Base-by-base conservation (phyloP, 2,329 filamentous ascomycete species). In the Raffaelea arxii region DNA sequence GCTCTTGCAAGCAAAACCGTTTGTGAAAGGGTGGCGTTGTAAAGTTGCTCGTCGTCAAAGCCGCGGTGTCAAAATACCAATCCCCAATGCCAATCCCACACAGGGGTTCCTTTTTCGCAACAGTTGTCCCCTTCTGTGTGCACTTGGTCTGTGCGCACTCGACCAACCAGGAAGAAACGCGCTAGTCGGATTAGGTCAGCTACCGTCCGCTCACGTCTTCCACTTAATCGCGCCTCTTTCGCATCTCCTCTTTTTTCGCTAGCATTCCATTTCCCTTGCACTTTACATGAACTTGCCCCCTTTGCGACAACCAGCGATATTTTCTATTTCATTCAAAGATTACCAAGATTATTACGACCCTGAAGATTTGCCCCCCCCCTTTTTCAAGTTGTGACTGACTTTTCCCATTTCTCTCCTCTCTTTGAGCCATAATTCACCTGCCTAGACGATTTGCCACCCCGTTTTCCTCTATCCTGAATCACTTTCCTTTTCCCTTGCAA, bases 41-140 rank as follows among this genome's bases (percentile, higher is more conserved):
- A n/a, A n/a, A n/a, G n/a, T n/a, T n/a, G 43, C 27, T 25, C 23
- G 30, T 47, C 40, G 44, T 48, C 46, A 23, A 48, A 44, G 18
- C 12, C 4, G 6, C 37, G 38, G 37, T 41, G 38, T 32, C 47
- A 50, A 47, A 43, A 41, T 42, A 46, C 46, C 43, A 48, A 50
- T 50, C 42, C 45, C 38, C 51, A n/a, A n/a, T n/a, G n/a, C n/a
- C n/a, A n/a, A n/a, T n/a, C n/a, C n/a, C n/a, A n/a, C n/a, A n/a
- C n/a, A n/a, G n/a, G n/a, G n/a, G n/a, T n/a, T n/a, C 47, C 51
- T 47, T 54, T 56, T 53, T 49, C 48, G 46, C 42, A 47, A 42
- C 51, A 54, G 45, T 52, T 54, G 52, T 54, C 52, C 52, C 50
- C 45, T 53, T 53, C 49, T 27, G 22, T 49, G 44, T 48, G 41